phyloP scores from a whole-genome alignment of 129 eudicot species.

The Saposhnikovia divaricata region DNA sequence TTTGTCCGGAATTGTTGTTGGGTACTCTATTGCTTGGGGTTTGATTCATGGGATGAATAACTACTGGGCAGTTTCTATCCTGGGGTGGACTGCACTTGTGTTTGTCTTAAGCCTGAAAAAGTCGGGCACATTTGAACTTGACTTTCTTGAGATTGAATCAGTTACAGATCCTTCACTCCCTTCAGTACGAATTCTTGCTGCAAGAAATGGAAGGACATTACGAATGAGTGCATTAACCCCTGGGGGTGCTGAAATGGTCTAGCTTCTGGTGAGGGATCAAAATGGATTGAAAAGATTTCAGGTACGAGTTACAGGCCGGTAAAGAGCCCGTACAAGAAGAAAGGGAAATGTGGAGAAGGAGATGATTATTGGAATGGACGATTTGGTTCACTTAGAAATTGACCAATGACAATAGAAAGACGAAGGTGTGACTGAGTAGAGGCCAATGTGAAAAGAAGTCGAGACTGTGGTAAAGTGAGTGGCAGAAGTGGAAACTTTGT shows the following conservation, averaged over 20 bases:
- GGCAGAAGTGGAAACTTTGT: no score
- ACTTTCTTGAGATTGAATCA: constrained; percentile 81
- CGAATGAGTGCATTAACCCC: constrained; percentile 52
- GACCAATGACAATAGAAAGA: no score
- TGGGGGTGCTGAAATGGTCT: constrained; percentile 62
- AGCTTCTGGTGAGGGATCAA: constrained; percentile 17
- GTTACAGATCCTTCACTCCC: constrained; percentile 77
- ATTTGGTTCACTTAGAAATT: no score
- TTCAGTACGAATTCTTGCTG: constrained; percentile 38
- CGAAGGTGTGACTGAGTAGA: no score
- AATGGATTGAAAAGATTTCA: not conserved
- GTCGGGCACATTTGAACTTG: constrained; percentile 64
- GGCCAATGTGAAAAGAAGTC: no score
- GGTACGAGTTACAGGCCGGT: no score
- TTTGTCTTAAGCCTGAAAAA: constrained; percentile 72
- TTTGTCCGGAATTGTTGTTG: constrained; percentile 80
- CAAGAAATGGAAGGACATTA: constrained; percentile 69
- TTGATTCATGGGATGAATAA: constrained; percentile 89
- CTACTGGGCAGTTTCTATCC: constrained; percentile 78
- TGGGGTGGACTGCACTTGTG: constrained; percentile 71
- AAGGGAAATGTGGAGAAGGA: no score
- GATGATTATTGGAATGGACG: no score
- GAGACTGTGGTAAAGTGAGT: no score
- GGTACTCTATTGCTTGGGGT: constrained; percentile 91
- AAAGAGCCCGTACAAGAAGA: no score